Percentiles rank a stretch among this genome's conserved stretches.
Conservation (phyloP, 1,139 yeast species). For the Candida tunisiensis region DNA sequence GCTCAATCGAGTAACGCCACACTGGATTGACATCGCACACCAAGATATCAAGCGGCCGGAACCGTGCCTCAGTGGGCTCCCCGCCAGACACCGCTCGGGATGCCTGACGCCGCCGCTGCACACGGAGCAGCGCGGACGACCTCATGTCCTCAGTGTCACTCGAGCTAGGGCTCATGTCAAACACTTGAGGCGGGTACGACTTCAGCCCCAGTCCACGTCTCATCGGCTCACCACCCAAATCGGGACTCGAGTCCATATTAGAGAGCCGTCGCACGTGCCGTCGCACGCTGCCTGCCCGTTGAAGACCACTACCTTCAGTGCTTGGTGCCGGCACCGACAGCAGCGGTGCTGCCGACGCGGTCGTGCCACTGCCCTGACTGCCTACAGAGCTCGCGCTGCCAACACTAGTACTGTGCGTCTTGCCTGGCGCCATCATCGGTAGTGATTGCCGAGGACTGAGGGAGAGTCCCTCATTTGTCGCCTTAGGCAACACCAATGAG, state of each 20-base stretch:
- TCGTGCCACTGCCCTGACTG: no score
- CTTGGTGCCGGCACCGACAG: no score
- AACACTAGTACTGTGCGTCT: no score
- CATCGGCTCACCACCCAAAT: slow-evolving; percentile 7
- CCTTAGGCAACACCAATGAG: no score
- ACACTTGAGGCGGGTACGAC: slow-evolving; percentile 18
- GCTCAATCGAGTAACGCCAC: slow-evolving; percentile 51
- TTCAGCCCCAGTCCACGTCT: no score
- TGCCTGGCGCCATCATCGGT: no score
- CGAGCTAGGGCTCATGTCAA: slow-evolving; percentile 44
- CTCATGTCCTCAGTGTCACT: slow-evolving; percentile 54
- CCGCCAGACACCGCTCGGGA: slow-evolving; percentile 20
- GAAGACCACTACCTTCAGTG: no score
- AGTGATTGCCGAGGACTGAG: no score
- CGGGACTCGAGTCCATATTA: slow-evolving; percentile 13
- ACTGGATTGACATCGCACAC: slow-evolving; percentile 83
- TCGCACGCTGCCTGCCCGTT: no score
- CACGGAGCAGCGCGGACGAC: slow-evolving; percentile 33
- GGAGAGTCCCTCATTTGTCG: no score
- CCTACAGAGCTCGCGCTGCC: no score
- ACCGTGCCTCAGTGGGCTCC: slow-evolving; percentile 2
- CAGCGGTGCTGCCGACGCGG: no score
- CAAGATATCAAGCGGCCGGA: slow-evolving; percentile 38
- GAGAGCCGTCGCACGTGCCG: slow-evolving; percentile 8
- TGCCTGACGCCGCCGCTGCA: slow-evolving; percentile 40